phyloP scores from a whole-genome alignment of 371 early-diverging fungal genomes.

The Haplosporangium sp. region DNA sequence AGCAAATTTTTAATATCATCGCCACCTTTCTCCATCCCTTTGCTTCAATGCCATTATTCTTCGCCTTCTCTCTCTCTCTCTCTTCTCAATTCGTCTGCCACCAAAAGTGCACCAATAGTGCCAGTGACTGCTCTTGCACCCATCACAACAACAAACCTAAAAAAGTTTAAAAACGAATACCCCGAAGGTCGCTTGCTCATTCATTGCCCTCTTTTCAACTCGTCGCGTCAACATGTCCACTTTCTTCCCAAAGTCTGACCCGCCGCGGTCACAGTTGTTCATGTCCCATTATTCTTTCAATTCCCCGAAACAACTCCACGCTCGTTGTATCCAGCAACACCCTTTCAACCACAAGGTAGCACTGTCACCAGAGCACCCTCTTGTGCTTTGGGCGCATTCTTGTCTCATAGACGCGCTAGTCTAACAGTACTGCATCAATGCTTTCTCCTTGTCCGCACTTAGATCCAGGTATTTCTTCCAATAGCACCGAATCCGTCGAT shows the following conservation, averaged over 20 bases:
- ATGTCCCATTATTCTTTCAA: conserved; percentile 53
- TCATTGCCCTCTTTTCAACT: too few species aligned
- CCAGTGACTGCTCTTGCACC: too few species aligned
- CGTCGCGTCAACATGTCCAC: conserved; percentile 26
- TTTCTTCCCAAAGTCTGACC: conserved; percentile 33
- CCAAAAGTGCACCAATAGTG: too few species aligned
- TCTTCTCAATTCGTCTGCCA: too few species aligned
- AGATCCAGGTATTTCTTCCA: conserved; percentile 52
- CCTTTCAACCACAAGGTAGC: conserved; percentile 66
- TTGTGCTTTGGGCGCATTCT: too few species aligned
- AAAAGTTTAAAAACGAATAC: too few species aligned
- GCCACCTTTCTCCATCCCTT: too few species aligned
- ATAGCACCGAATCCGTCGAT: conserved; percentile 6
- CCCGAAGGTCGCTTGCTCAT: too few species aligned
- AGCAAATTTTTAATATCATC: too few species aligned
- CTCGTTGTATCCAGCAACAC: conserved; percentile 56
- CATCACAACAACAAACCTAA: too few species aligned
- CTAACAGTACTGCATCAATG: not conserved
- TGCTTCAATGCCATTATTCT: too few species aligned
- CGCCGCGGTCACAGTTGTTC: conserved; percentile 38
- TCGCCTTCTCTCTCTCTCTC: too few species aligned
- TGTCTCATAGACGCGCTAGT: not conserved
- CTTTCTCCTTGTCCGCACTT: conserved; percentile 8
- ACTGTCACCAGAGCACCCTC: not conserved
- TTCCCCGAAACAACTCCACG: conserved; percentile 47